These are phyloP conservation scores for Entophlyctis luteolus DNA, from an alignment of 192 early-diverging fungal genomes.

Conservation along the genomic window DNA sequence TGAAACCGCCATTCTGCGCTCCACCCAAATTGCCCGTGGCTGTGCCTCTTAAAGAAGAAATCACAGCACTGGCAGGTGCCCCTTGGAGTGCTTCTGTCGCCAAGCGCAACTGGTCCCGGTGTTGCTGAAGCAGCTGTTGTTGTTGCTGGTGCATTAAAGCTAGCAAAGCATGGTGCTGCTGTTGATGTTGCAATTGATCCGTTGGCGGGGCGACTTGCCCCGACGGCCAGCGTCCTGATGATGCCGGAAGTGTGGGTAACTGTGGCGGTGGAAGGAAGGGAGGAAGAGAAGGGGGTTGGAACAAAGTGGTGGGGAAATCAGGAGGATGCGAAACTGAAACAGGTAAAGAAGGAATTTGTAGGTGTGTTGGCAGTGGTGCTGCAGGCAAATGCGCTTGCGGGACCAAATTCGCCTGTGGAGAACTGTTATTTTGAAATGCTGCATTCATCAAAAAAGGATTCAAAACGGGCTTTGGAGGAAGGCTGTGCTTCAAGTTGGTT, in stretches of 20 bases:
- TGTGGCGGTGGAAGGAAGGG: not conserved
- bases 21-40: too few species aligned
- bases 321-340: not conserved
- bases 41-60: too few species aligned
- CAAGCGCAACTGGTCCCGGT: slow-evolving; percentile 19
- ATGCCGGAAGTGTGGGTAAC: not conserved
- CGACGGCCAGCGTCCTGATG: too few species aligned
- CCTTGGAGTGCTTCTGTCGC: slow-evolving; percentile 11
- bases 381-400: too few species aligned
- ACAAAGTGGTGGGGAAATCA: not conserved
- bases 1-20: too few species aligned
- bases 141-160: slow-evolving; percentile 28
- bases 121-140: slow-evolving; percentile 24
- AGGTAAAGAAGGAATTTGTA: too few species aligned
- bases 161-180: not conserved
- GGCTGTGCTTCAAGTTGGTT: not conserved
- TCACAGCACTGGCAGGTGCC: too few species aligned
- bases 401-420: too few species aligned
- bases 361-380: too few species aligned
- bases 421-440: too few species aligned
- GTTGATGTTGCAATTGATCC: not conserved
- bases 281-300: not conserved
- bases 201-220: not conserved
- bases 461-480: too few species aligned
- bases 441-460: too few species aligned